Evolutionary conservation across 2,329 filamentous ascomycete species (phyloP), one percentile per base, ranked within the genome.

Genomic region (Dothidotthia symphoricarpi): DNA sequence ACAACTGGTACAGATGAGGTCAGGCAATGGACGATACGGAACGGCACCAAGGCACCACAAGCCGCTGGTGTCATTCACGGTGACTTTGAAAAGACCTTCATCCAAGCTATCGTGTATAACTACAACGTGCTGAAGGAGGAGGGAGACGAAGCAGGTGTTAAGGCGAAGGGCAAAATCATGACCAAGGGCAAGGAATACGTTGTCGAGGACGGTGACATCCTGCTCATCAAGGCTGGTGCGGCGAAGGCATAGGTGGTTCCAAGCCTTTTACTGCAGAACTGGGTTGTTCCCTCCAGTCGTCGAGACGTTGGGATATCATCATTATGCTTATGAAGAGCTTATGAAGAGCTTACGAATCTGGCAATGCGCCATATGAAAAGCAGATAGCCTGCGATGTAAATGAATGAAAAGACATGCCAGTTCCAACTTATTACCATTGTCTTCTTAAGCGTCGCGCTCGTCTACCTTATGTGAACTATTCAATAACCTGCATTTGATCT

Each of bases 81-180:
- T 53, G 93, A 98, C 68, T 97, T 98, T 54, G 93, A 98, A 72
- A 98, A 98, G 83, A 98, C 94, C 0, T 98, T 98, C 67, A 98
- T 98, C 59, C 94, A 98, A 73, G 86, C 78, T 48, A 79, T 98
- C 49, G 89, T 96, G 19, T 97, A 95, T 75, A 97, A 95, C 75
- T 98, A 82, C 72, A 75, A 67, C 16, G 72, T 78, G 2, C 74
- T 98, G 36, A 88, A 85, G 73, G 93, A 97, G 71, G 75, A 86
- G 32, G 91, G 91, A 35, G 88, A 95, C 51, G 93, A 98, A 75
- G 75, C 82, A 16, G 81, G 86, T 53, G 86, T 96, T 53, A 95
- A 90, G 77, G 81, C 91, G 16, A 91, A 91, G 70, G 93, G 93
- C 60, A 98, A 98, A 77, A 70, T 98, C 53, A 87, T 95, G 84